Conservation (phyloP, 805 yeast species). For the Monosporozyma aquatica region DNA sequence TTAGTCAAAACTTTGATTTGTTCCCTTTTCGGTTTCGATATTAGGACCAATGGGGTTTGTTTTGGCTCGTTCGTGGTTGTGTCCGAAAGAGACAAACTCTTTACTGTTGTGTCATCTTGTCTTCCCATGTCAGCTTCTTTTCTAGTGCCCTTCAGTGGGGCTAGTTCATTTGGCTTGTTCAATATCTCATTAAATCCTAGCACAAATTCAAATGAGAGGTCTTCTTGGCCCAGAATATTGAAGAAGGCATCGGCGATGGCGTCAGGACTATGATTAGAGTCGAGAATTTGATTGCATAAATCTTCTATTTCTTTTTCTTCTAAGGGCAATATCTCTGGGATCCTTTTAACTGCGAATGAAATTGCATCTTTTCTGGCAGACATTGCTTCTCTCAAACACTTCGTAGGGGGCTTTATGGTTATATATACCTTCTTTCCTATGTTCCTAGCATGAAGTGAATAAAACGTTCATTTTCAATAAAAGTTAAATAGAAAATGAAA, state of each 20-base stretch:
- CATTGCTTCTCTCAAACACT: not conserved
- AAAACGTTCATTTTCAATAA: too few species aligned
- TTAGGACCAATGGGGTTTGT: not conserved
- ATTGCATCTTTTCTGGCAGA: slow-evolving; percentile 17
- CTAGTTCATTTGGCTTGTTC: not conserved
- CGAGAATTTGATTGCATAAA: slow-evolving; percentile 24
- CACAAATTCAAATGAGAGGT: slow-evolving; percentile 25
- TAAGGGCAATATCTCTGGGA: slow-evolving; percentile 28
- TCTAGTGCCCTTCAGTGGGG: not conserved
- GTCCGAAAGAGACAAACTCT: too few species aligned
- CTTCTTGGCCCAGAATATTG: slow-evolving; percentile 28
- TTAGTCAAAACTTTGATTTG: not conserved
- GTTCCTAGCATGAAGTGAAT: too few species aligned
- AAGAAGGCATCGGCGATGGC: slow-evolving; percentile 24
- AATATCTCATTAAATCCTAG: slow-evolving; percentile 23
- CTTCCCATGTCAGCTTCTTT: too few species aligned
- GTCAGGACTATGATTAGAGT: slow-evolving; percentile 15
- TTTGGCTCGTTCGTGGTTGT: not conserved
- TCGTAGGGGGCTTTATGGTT: too few species aligned
- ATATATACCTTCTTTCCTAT: too few species aligned
- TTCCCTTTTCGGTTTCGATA: not conserved
- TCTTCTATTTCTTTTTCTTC: slow-evolving; percentile 22
- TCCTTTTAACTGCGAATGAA: slow-evolving; percentile 18
- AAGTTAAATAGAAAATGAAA: too few species aligned
- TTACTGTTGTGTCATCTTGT: too few species aligned